A percentile compares a stretch with the other conserved stretches of the same genome.
Conservation (phyloP, 2,329 filamentous ascomycete genomes). For the Colletotrichum salicis region DNA sequence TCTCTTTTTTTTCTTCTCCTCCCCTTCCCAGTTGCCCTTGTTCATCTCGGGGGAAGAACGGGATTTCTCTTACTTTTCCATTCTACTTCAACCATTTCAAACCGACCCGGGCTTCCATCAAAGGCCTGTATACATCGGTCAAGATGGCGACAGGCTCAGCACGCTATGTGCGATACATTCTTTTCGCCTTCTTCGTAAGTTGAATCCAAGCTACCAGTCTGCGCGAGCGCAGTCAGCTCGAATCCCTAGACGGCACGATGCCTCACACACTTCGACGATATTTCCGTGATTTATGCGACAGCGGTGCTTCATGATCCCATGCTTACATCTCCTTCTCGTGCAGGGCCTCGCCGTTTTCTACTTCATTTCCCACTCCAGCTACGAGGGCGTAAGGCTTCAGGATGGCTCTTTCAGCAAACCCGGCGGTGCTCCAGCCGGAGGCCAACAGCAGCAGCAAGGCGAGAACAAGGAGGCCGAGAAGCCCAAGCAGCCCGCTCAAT, state of each 20-base stretch:
- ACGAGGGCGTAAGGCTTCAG: conserved; percentile 51
- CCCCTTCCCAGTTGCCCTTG: background rate
- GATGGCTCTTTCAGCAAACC: conserved; percentile 44
- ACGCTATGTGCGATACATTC: conserved; percentile 80
- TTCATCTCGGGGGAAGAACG: conserved; percentile 2
- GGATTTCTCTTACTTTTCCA: background rate
- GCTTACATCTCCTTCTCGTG: conserved; percentile 33
- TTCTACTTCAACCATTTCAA: conserved; percentile 10
- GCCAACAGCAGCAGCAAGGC: conserved; percentile 28
- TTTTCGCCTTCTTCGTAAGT: conserved; percentile 86
- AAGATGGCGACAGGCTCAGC: conserved; percentile 75
- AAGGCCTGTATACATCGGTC: conserved; percentile 36
- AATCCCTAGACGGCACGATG: background rate
- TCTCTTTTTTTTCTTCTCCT: background rate
- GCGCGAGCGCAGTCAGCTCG: background rate
- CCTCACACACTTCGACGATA: background rate
- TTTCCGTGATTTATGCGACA: background rate
- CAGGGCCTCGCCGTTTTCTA: conserved; percentile 79
- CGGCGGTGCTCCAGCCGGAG: conserved; percentile 59
- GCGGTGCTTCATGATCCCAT: background rate
- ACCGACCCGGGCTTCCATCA: background rate
- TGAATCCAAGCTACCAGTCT: background rate
- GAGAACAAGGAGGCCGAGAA: conserved; percentile 18
- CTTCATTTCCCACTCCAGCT: conserved; percentile 75
- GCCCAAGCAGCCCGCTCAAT: conserved; percentile 38